Evolutionary conservation across 805 yeast genomes (phyloP), one percentile per base, ranked within the genome.

Genomic region (Hanseniaspora guilliermondii): DNA sequence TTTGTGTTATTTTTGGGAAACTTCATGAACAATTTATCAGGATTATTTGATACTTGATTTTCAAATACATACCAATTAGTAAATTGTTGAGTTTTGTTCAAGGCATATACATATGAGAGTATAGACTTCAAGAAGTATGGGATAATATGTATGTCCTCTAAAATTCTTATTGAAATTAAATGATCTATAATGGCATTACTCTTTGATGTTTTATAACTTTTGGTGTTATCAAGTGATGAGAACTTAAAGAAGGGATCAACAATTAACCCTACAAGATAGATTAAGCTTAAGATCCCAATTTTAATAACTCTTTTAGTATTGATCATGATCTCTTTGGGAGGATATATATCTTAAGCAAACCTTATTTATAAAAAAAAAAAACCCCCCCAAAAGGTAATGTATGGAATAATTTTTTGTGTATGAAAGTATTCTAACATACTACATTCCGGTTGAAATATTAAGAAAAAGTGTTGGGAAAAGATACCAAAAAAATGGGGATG

Each of bases 51-150:
- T 3, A 75, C 88, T n/a, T 76, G 67, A 27, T 68, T 59, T 60
- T 84, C 94, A 60, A 87, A 79, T 17, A 69, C 59, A 64, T 85
- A 82, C 88, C 93, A 87, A 61, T 76, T 75, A 60, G 82, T 80
- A 52, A 82, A 64, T 45, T 59, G 64, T 27, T 62, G 64, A 25
- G 59, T 63, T 38, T 56, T 60, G 9, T 64, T 61, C 39, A 49
- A 22, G 8, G 60, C 53, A 53, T 60, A 49, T 32, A 61, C 65
- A 59, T 74, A 81, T 2, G 73, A 73, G 12, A 72, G 55, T 4
- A 75, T 75, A 33, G 66, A 64, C 33, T 66, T 62, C 14, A 75
- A 56, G 32, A 75, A 73, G 46, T 70, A 73, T 17, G 76, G 76
- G 11, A 72, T 69, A 30, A 82, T 67, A 49, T 73, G 66, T 44